phyloP scores from a whole-genome alignment of 2,329 filamentous ascomycete species.

The Pyrenochaeta sp. region DNA sequence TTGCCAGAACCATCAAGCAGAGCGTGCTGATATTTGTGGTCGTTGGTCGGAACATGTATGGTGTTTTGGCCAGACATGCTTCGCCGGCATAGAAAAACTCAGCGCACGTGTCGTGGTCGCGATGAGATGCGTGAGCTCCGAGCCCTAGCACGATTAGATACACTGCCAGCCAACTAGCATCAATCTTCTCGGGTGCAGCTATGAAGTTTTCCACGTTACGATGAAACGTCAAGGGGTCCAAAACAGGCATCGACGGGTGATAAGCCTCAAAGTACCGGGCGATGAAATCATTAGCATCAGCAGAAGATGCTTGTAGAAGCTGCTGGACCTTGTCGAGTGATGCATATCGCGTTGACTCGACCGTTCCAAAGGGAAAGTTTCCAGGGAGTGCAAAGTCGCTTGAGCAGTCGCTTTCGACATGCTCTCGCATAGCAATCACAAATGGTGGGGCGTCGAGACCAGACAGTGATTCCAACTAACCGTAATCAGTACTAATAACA shows the following conservation, averaged over 20 bases:
- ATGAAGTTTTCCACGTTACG: constrained; percentile 16
- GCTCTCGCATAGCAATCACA: constrained; percentile 18
- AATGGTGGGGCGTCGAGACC: constrained; percentile 14
- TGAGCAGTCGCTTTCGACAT: constrained; percentile 17
- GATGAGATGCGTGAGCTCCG: constrained; percentile 19
- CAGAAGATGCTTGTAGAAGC: constrained; percentile 12
- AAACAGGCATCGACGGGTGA: constrained; percentile 17
- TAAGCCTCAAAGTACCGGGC: constrained; percentile 20
- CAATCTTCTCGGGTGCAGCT: constrained; percentile 4
- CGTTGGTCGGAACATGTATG: constrained; percentile 29
- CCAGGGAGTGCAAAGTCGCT: constrained; percentile 28
- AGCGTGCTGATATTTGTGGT: constrained; percentile 21
- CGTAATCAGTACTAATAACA: neutral
- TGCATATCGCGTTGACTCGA: constrained; percentile 19
- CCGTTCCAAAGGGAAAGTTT: constrained; percentile 30
- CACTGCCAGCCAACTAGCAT: constrained; percentile 26
- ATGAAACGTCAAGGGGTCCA: constrained; percentile 12
- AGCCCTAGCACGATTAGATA: constrained; percentile 28
- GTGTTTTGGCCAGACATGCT: constrained; percentile 29
- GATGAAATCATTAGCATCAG: constrained; percentile 8
- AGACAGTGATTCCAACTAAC: constrained; percentile 22
- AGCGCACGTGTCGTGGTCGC: constrained; percentile 4
- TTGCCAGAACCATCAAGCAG: constrained; percentile 32
- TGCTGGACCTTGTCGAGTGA: constrained; percentile 14
- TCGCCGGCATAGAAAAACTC: constrained; percentile 30